Percentiles rank a stretch among this genome's conserved stretches.
Conservation (phyloP, 73 alveolate species). For the Tetrahymena thermophila region DNA sequence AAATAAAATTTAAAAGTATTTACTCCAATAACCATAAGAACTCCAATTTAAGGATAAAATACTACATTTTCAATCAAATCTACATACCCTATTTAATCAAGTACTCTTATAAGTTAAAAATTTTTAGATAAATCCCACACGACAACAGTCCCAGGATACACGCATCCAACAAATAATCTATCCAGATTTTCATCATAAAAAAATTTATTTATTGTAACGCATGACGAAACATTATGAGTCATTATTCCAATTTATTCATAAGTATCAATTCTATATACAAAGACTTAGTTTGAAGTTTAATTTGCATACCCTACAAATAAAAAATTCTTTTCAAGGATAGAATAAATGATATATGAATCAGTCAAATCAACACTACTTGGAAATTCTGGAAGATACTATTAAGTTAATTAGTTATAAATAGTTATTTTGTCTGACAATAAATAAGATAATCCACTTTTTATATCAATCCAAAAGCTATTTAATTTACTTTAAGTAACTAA, state of each 20-base stretch:
- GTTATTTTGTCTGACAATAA: background rate
- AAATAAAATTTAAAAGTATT: background rate
- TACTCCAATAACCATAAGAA: background rate
- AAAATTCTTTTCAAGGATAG: background rate
- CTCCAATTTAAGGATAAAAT: background rate
- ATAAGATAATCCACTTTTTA: background rate
- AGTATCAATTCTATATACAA: background rate
- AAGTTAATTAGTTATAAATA: too few relatives aligned
- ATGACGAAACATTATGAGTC: background rate
- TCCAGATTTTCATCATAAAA: background rate
- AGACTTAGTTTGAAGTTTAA: background rate
- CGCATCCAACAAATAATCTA: background rate
- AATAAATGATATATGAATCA: background rate
- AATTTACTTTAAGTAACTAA: background rate
- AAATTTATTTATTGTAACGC: background rate
- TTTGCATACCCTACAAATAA: background rate
- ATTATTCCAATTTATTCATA: background rate
- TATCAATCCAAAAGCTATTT: background rate
- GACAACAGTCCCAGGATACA: background rate
- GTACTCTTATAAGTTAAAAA: background rate
- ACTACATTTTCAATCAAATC: background rate
- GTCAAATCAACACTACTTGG: background rate
- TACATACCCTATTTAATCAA: background rate
- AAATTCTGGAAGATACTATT: background rate
- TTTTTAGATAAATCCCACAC: background rate